Evolutionary conservation across 1,284 basidiomycete genomes (phyloP).

Genomic region (Trametes pubescens): DNA sequence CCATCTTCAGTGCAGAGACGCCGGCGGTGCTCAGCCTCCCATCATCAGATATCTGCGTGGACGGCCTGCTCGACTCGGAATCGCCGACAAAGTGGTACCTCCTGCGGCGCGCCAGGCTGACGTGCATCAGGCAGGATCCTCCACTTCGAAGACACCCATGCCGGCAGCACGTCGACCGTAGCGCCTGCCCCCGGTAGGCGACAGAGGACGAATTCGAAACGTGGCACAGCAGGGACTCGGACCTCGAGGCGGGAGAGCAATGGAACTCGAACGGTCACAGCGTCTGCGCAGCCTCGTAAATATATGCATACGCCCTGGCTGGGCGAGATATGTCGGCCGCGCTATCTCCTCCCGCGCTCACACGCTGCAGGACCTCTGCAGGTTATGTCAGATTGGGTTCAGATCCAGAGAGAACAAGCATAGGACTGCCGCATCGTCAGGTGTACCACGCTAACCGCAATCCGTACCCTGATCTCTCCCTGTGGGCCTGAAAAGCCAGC

Average conservation of each 20-base stretch:
- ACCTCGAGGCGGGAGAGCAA: conserved; percentile 6
- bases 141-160: neutral
- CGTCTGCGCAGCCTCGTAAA: neutral
- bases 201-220: neutral
- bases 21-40: conserved; percentile 1
- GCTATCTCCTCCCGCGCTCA: conserved; percentile 15
- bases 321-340: conserved; percentile 6
- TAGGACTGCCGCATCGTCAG: conserved; percentile 23
- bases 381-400: conserved; percentile 15
- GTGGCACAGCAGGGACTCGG: conserved; percentile 13
- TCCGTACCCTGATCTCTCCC: conserved; percentile 26
- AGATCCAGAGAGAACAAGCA: conserved; percentile 23
- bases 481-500: conserved; percentile 10
- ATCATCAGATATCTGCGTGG: conserved; percentile 12
- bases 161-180: neutral
- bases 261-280: conserved; percentile 5
- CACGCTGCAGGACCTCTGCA: neutral
- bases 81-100: neutral
- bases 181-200: neutral
- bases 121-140: neutral
- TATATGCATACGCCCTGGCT: neutral
- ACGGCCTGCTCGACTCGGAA: conserved; percentile 1
- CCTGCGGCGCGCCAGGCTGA: conserved; percentile 1
- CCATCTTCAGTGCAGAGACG: neutral
- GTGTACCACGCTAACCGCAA: conserved; percentile 20